Evolutionary conservation across 2,329 filamentous ascomycete species (phyloP).

Genomic region (Gnomoniopsis smithogilvyi): DNA sequence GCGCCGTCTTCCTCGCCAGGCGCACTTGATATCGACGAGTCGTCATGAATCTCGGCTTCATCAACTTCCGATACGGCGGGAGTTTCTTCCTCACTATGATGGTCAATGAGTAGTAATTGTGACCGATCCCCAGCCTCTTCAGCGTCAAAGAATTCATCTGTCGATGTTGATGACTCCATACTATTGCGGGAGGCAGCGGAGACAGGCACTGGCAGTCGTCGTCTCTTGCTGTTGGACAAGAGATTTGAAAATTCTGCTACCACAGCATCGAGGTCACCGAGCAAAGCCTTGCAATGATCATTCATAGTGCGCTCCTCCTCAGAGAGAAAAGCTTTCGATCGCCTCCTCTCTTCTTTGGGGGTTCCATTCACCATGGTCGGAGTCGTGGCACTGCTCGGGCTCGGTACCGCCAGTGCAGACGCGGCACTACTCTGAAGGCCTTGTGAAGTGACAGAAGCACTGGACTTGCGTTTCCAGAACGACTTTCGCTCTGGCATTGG

Average conservation of each 20-base stretch:
- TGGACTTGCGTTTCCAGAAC: constrained; percentile 92
- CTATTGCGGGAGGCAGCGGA: constrained; percentile 57
- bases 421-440: constrained; percentile 36
- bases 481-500: constrained; percentile 57
- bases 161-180: constrained; percentile 73
- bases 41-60: constrained; percentile 56
- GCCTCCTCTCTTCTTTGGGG: constrained; percentile 30
- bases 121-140: constrained; percentile 59
- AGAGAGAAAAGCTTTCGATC: constrained; percentile 30
- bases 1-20: constrained; percentile 54
- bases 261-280: constrained; percentile 80
- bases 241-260: constrained; percentile 78
- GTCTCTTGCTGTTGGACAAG: constrained; percentile 74
- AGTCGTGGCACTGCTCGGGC: constrained; percentile 33
- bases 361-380: constrained; percentile 2
- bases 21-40: constrained; percentile 57
- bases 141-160: constrained; percentile 94
- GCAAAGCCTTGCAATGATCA: constrained; percentile 78
- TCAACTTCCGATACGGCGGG: constrained; percentile 49
- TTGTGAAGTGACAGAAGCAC: constrained; percentile 43
- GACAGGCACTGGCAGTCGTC: constrained; percentile 56
- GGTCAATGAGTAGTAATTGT: constrained; percentile 70
- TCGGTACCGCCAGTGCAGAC: constrained; percentile 40
- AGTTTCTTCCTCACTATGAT: constrained; percentile 67
- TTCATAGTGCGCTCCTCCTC: constrained; percentile 67